Conservation (phyloP, 2,329 filamentous ascomycete genomes). For the Neopestalotiopsis sp. region DNA sequence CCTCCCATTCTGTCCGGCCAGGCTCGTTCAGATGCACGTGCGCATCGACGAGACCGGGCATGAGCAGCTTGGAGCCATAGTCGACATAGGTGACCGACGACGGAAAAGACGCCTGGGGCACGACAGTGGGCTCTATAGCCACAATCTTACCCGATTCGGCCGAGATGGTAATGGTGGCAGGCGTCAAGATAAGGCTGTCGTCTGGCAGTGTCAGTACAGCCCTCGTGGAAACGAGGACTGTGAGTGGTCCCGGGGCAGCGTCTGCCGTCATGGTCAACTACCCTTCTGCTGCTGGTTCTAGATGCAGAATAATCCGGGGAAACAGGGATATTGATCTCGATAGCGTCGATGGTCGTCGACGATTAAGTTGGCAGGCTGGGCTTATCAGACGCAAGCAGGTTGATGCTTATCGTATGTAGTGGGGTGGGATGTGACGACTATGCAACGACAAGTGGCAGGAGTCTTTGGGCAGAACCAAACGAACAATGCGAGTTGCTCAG, state of each 20-base stretch:
- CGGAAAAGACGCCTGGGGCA: slow-evolving; percentile 79
- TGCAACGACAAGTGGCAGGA: background rate
- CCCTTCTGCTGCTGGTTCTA: background rate
- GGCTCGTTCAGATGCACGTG: slow-evolving; percentile 98
- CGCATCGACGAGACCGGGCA: slow-evolving; percentile 93
- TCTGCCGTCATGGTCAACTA: slow-evolving; percentile 28
- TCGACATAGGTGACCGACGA: slow-evolving; percentile 75
- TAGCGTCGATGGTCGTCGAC: slow-evolving; percentile 7
- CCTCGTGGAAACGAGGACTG: slow-evolving; percentile 82
- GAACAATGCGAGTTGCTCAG: background rate
- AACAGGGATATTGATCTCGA: slow-evolving; percentile 9
- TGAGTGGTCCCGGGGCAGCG: slow-evolving; percentile 48
- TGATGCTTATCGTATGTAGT: slow-evolving; percentile 2
- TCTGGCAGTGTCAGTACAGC: slow-evolving; percentile 77
- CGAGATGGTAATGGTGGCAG: slow-evolving; percentile 84
- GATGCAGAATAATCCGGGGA: slow-evolving; percentile 13
- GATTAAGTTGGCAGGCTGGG: background rate
- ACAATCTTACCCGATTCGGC: slow-evolving; percentile 82
- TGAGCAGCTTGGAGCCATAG: slow-evolving; percentile 81
- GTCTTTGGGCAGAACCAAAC: background rate
- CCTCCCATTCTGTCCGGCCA: slow-evolving; percentile 96
- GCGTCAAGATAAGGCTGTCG: slow-evolving; percentile 67
- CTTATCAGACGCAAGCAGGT: slow-evolving; percentile 4
- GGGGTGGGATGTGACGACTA: background rate
- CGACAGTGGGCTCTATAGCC: slow-evolving; percentile 72